Evolutionary conservation across 83 land plant species (phyloP).

Genomic region (Picea abies): DNA sequence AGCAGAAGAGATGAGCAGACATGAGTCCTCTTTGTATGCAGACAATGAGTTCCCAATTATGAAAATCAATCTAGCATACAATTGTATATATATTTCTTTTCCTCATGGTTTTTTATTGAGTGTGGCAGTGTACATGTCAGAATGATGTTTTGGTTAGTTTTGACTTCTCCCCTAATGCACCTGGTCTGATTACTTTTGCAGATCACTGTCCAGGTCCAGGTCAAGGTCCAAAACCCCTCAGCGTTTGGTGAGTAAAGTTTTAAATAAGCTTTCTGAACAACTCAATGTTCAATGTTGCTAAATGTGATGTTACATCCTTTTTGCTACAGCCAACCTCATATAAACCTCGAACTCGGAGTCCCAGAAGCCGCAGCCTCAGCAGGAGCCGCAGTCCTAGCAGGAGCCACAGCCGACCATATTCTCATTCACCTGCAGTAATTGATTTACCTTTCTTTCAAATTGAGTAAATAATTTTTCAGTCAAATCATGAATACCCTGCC

Average conservation of each 20-base stretch:
- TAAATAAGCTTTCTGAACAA: background rate
- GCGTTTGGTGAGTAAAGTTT: background rate
- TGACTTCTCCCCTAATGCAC: no score
- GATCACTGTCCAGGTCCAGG: no score
- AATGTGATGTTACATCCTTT: background rate
- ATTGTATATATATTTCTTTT: no score
- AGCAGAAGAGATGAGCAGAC: no score
- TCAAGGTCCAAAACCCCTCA: no score
- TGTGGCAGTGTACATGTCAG: no score
- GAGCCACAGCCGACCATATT: constrained; percentile 7
- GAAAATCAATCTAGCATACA: no score
- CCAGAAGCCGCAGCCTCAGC: background rate
- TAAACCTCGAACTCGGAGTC: constrained; percentile 14
- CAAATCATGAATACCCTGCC: background rate
- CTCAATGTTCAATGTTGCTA: background rate
- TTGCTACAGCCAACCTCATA: background rate
- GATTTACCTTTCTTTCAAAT: background rate
- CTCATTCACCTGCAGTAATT: constrained; percentile 12
- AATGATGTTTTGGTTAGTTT: background rate
- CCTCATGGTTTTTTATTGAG: no score
- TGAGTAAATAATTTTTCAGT: background rate
- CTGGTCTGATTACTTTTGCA: background rate
- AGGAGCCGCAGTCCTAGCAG: background rate
- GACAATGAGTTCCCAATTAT: no score
- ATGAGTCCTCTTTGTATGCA: no score